phyloP scores from a whole-genome alignment of 768 basidiomycete genomes.

The Gloeopeniophorella convolvens region DNA sequence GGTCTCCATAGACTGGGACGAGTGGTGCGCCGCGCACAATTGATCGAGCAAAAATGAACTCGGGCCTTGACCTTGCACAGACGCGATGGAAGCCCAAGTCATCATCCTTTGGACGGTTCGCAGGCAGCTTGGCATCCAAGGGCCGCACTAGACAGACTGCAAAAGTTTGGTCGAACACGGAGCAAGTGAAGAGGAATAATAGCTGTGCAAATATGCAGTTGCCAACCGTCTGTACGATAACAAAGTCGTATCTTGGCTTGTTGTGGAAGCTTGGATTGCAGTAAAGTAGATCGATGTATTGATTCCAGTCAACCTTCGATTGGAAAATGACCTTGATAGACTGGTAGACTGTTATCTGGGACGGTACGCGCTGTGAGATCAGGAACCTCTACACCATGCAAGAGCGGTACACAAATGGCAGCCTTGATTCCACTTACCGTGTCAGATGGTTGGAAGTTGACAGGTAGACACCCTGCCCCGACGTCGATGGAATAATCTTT shows the following conservation, averaged over 20 bases:
- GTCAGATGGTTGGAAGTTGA: neutral
- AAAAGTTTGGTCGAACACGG: conserved; percentile 12
- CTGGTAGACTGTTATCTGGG: conserved; percentile 19
- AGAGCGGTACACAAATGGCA: neutral
- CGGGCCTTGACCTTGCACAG: conserved; percentile 5
- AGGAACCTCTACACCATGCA: neutral
- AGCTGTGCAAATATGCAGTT: conserved; percentile 22
- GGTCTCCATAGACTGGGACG: conserved; percentile 19
- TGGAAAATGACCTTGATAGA: conserved; percentile 20
- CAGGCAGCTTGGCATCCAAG: conserved; percentile 15
- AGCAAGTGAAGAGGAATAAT: conserved; percentile 23
- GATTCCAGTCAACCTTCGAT: conserved; percentile 20
- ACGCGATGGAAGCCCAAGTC: conserved; percentile 25
- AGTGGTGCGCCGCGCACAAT: conserved; percentile 29
- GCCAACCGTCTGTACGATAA: conserved; percentile 23
- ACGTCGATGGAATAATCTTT: neutral
- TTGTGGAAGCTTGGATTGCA: conserved; percentile 21
- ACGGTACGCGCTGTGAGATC: too few relatives aligned
- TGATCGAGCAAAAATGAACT: conserved; percentile 26
- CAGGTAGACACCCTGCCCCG: neutral
- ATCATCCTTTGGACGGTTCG: conserved; percentile 7
- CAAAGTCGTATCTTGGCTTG: conserved; percentile 20
- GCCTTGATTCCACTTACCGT: neutral
- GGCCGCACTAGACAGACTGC: conserved; percentile 24
- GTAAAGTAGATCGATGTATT: conserved; percentile 13